Percentiles rank a stretch among this genome's conserved stretches.
phyloP scores from a whole-genome alignment of 179 eudicot species.

The Amaranthus tricolor region DNA sequence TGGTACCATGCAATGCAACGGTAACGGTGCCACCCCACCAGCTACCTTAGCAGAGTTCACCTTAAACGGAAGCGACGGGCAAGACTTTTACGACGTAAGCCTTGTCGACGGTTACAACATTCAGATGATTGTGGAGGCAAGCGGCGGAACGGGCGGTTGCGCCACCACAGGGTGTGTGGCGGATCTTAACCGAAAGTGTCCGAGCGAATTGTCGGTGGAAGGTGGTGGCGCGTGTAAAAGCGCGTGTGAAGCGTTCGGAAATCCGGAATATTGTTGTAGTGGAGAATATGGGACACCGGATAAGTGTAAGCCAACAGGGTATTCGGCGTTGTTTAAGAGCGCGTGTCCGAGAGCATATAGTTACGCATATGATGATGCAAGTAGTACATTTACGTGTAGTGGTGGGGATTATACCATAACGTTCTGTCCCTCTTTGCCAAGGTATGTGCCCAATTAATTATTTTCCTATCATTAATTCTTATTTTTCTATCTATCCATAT shows the following conservation, averaged over 20 bases:
- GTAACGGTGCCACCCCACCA: conserved; percentile 65
- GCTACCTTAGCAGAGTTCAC: conserved; percentile 83
- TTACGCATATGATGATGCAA: conserved; percentile 89
- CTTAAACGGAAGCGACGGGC: conserved; percentile 52
- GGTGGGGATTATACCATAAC: conserved; percentile 79
- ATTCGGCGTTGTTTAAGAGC: conserved; percentile 69
- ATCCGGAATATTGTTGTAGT: conserved; percentile 76
- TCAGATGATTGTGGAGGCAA: conserved; percentile 59
- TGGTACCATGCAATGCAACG: conserved; percentile 52
- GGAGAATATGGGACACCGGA: conserved; percentile 73
- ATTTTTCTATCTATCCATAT: too few relatives aligned
- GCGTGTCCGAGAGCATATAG: conserved; percentile 89
- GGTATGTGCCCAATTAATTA: conserved; percentile 34
- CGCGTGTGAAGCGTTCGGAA: conserved; percentile 89
- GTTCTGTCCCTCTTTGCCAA: conserved; percentile 77
- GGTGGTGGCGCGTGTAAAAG: conserved; percentile 73
- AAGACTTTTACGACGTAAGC: conserved; percentile 88
- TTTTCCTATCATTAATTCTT: not conserved
- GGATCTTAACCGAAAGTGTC: conserved; percentile 61
- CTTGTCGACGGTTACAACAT: conserved; percentile 81
- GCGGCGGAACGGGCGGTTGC: conserved; percentile 67
- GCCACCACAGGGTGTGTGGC: conserved; percentile 59
- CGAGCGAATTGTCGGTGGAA: conserved; percentile 47
- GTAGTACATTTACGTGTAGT: conserved; percentile 82
- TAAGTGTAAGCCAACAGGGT: conserved; percentile 67